Base-by-base conservation (phyloP, 1,139 yeast species). In the Magnusiomyces ingens region DNA sequence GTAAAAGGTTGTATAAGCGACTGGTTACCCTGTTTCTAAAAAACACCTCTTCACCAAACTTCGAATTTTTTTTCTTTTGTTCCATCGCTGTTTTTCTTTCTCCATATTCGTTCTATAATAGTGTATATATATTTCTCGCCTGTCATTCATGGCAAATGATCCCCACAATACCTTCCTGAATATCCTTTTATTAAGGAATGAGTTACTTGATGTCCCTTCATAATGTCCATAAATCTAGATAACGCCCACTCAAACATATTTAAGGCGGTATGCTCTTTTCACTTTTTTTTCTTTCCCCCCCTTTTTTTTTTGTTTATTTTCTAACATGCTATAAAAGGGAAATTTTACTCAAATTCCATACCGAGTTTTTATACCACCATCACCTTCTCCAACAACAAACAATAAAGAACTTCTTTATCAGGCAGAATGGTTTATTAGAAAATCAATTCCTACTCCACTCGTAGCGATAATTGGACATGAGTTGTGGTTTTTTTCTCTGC, bases 391-490 rank as follows among this genome's bases (percentile, higher is more conserved):
- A 58, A 64, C 52, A 58, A 64, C 52, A 56, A 64, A 53, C 46
- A 64, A 64, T 54, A 61, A 57, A 75, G 71, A 63, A 61, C 70
- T 48, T 3, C 68, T 84, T 12, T 71, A 82, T 17, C 85, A 82
- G 58, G 76, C 84, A 50, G 91, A 84, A 63, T 71, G 84, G 43
- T 67, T 72, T 35, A 71, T 84, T 51, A 71, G 91, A 52, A 73
- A 75, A 58, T 68, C 74, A 38, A 67, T 78, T 56, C 80, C 85
- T 1, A 72, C 73, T 50, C 76, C 78, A 8, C 68, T 85, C 46
- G 75, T 82, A 4, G 78, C 84, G 13, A 75, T 82, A 55, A 76
- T 81, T 62, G 79, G 83, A 58, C 81, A 82, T 59, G 82, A 80
- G 53, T 69, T 85, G 11, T 85, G 85, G 78, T 74, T 80, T 51